phyloP scores from a whole-genome alignment of 1,139 yeast genomes.

The Nakaseomyces kungkrabaensis region DNA sequence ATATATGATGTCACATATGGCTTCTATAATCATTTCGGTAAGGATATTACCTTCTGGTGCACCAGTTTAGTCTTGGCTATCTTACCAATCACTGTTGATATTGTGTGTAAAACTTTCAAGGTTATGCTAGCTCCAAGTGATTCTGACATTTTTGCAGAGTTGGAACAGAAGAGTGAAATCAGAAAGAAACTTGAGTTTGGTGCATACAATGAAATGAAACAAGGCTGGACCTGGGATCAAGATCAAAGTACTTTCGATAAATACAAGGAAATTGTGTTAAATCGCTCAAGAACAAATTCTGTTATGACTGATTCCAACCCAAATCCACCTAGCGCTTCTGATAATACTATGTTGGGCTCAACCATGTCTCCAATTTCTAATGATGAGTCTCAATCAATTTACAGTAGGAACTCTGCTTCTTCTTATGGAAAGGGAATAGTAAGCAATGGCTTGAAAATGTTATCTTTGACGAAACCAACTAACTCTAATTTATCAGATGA shows the following conservation, averaged over 20 bases:
- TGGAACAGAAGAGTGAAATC: slow-evolving; percentile 62
- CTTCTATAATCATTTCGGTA: slow-evolving; percentile 60
- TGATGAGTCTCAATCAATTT: neutral
- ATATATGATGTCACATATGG: slow-evolving; percentile 71
- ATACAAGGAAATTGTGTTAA: slow-evolving; percentile 19
- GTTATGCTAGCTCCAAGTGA: slow-evolving; percentile 57
- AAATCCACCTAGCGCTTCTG: neutral
- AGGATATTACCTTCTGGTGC: slow-evolving; percentile 81
- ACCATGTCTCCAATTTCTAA: slow-evolving; percentile 1
- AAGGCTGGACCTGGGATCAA: slow-evolving; percentile 63
- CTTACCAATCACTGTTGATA: slow-evolving; percentile 57
- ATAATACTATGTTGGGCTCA: slow-evolving; percentile 1
- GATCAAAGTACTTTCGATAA: slow-evolving; percentile 29
- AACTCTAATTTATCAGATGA: slow-evolving; percentile 17
- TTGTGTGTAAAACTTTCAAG: slow-evolving; percentile 48
- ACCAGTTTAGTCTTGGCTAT: slow-evolving; percentile 46
- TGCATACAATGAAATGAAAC: slow-evolving; percentile 62
- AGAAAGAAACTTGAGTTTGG: slow-evolving; percentile 62
- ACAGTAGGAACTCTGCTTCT: neutral
- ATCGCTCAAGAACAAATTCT: slow-evolving; percentile 10
- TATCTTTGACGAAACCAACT: neutral
- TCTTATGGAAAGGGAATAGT: neutral
- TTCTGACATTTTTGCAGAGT: slow-evolving; percentile 64
- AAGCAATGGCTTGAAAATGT: neutral
- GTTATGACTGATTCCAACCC: slow-evolving; percentile 13